Base-by-base conservation (phyloP, 768 basidiomycete species). In the Lactifluus piperatus region DNA sequence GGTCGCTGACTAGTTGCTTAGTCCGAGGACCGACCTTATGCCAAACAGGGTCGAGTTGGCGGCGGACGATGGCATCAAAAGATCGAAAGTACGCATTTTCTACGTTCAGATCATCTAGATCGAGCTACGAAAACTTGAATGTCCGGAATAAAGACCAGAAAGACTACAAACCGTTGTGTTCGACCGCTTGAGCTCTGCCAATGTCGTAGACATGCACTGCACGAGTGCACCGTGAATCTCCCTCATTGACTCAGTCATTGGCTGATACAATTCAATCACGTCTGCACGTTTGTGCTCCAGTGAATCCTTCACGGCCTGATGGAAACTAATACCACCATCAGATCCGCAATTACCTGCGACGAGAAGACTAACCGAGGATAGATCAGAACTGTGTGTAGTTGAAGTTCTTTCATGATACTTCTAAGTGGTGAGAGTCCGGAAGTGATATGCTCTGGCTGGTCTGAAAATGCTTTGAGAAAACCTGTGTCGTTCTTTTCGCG, bases 401-500 rank as follows among this genome's bases (percentile, higher is more conserved):
- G 91, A 7, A 98, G 79, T 69, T 95, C 92, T 61, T 93, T 92
- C 81, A 99, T 84, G 62, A 95, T 88, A 54, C 86, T 93, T 66
- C 85, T 88, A 22, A 99, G 75, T 1, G 97, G 97, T 1, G 91
- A 92, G 70, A 98, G 72, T 1, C 94, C 95, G 62, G 84, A 91
- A 0, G 88, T 94, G 61, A 99, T 97, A 62, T 88, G 83, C 70
- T 98, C 97, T 4, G 95, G 94, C 66, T 97, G 89, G 71, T 98
- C 97, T 2, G 93, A 91, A 68, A 99, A 97, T 0, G 93, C 97
- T 71, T 99, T 98, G 64, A 97, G 75, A 71, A 98, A 99, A 1
- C 95, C 95, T 2, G 76, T 77, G 69, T 79, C 82, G 74, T 97
- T 99, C 74, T 86, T 84, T 71, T 97, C 86, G 43, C 95, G 82